Percentiles rank a stretch among this genome's conserved stretches.
Conservation (phyloP, 306 rosid species). For the Cicer bijugum region DNA sequence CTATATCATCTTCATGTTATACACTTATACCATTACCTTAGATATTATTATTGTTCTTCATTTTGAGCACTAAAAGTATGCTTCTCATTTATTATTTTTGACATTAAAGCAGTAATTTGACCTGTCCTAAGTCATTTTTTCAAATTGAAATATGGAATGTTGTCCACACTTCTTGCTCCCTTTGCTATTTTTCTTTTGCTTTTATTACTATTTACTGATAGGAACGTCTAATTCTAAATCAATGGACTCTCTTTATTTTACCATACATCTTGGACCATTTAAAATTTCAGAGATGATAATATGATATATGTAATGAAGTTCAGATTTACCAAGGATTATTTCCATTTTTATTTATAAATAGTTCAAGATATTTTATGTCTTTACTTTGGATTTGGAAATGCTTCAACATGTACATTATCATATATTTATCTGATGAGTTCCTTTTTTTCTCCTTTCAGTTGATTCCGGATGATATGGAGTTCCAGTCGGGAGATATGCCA, state of each 20-base stretch:
- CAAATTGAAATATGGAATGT: neutral
- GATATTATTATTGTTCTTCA: neutral
- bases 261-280: too few species aligned
- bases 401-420: neutral
- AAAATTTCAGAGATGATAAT: too few species aligned
- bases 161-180: neutral
- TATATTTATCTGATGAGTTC: conserved; percentile 10
- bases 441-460: conserved; percentile 52
- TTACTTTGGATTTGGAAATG: conserved; percentile 33
- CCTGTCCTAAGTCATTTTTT: neutral
- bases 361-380: conserved; percentile 2
- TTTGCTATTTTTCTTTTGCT: neutral
- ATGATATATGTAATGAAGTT: neutral
- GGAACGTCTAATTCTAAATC: neutral
- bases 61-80: neutral
- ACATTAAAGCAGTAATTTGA: neutral
- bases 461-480: conserved; percentile 99
- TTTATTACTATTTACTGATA: neutral
- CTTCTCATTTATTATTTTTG: neutral
- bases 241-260: neutral
- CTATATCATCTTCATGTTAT: neutral
- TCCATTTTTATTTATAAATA: neutral
- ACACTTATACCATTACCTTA: neutral
- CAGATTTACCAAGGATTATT: neutral
- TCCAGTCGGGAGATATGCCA: conserved; percentile 92